These are phyloP conservation scores for Xylaria sp. DNA, from an alignment of 2,329 filamentous ascomycete genomes.

Conservation along the genomic window DNA sequence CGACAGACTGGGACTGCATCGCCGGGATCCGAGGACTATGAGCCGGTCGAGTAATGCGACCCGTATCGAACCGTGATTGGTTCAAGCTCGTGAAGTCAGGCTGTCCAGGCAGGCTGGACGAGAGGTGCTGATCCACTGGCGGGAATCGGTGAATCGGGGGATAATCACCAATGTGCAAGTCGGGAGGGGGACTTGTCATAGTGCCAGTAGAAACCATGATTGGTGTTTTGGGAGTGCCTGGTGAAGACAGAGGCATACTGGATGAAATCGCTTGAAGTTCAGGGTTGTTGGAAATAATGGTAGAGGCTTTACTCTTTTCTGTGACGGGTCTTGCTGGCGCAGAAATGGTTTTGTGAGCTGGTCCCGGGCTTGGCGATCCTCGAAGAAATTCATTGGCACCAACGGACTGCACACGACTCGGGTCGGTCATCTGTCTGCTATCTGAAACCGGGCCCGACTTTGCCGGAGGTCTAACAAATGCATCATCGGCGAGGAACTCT, in stretches of 20 bases:
- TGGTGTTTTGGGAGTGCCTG: constrained; percentile 32
- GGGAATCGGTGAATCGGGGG: constrained; percentile 40
- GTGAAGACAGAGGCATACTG: constrained; percentile 34
- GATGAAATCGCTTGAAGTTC: constrained; percentile 55
- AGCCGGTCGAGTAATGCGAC: constrained; percentile 25
- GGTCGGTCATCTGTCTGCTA: constrained; percentile 31
- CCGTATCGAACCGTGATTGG: constrained; percentile 24
- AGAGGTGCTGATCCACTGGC: constrained; percentile 35
- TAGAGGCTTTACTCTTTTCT: constrained; percentile 55
- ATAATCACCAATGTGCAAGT: constrained; percentile 42
- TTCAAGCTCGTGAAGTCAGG: constrained; percentile 27
- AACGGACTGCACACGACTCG: constrained; percentile 30
- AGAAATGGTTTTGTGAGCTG: constrained; percentile 34
- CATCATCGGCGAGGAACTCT: constrained; percentile 76
- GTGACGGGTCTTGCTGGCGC: constrained; percentile 37
- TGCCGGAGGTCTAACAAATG: constrained; percentile 54
- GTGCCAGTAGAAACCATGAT: constrained; percentile 61
- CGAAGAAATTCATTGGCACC: constrained; percentile 23
- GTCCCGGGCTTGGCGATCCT: constrained; percentile 31
- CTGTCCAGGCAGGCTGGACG: constrained; percentile 37
- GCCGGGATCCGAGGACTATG: constrained; percentile 31
- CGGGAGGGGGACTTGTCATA: constrained; percentile 61
- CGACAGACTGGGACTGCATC: constrained; percentile 33
- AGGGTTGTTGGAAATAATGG: constrained; percentile 58
- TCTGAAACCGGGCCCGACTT: constrained; percentile 26